These are phyloP conservation scores for Smittium mucronatum DNA, from an alignment of 371 early-diverging fungal genomes.

Conservation along the genomic window DNA sequence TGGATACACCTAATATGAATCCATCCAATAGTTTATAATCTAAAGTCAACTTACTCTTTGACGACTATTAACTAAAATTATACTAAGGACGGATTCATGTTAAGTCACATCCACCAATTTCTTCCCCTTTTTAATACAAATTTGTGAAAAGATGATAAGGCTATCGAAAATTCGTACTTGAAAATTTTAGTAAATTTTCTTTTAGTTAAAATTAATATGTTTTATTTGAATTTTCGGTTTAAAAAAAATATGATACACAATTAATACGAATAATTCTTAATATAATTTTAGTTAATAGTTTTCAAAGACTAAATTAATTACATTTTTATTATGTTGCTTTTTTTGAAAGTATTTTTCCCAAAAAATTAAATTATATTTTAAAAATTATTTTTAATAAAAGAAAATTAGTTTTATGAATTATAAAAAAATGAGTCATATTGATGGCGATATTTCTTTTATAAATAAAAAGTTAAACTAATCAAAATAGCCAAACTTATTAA, in stretches of 20 bases:
- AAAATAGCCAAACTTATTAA: no score
- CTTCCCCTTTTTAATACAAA: background rate
- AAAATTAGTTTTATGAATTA: no score
- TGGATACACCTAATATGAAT: background rate
- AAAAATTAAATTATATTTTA: no score
- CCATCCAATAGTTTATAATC: background rate
- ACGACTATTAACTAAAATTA: background rate
- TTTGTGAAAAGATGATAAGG: background rate
- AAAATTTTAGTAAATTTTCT: background rate
- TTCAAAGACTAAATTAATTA: background rate
- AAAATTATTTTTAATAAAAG: no score
- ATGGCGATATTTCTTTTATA: no score
- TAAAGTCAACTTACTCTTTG: background rate
- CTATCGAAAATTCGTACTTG: background rate
- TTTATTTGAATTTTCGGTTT: background rate
- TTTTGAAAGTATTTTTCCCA: no score
- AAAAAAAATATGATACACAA: background rate
- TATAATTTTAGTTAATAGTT: background rate
- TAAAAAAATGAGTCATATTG: no score
- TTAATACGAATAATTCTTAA: background rate
- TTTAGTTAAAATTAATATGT: background rate
- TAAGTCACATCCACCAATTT: background rate
- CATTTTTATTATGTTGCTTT: no score
- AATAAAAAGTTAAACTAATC: no score
- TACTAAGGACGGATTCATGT: background rate